Conservation (phyloP, 148 eudicot species). For the Linanthus parryae region DNA sequence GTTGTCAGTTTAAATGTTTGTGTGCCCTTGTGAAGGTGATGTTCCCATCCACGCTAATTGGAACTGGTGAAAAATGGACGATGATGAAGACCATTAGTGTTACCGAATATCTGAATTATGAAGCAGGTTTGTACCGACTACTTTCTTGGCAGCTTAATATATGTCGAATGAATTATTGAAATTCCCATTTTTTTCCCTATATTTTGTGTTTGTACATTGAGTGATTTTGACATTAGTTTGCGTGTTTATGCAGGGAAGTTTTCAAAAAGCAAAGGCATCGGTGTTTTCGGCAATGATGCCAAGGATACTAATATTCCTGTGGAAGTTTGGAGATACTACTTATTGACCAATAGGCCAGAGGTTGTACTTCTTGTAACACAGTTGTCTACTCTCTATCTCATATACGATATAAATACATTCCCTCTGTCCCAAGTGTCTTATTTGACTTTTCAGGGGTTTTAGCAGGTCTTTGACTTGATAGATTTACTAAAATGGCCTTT, state of each 20-base stretch:
- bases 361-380: no score
- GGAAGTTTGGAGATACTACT: slow-evolving; percentile 95
- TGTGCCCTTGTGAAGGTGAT: slow-evolving; percentile 46
- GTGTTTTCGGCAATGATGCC: slow-evolving; percentile 94
- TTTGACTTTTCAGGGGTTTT: no score
- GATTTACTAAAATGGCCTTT: no score
- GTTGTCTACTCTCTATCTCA: no score
- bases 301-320: slow-evolving; percentile 89
- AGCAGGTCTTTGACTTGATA: no score
- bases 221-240: slow-evolving; percentile 1
- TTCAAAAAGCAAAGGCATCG: slow-evolving; percentile 92
- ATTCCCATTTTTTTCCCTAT: no score
- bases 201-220: no score
- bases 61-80: slow-evolving; percentile 89
- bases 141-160: no score
- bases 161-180: no score
- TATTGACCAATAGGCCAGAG: slow-evolving; percentile 94
- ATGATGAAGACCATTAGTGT: slow-evolving; percentile 89
- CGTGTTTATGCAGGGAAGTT: slow-evolving; percentile 62
- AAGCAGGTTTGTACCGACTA: slow-evolving; percentile 60
- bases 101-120: slow-evolving; percentile 90
- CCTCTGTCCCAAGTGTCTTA: no score
- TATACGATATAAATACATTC: no score
- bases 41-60: slow-evolving; percentile 88
- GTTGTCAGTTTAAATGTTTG: no score